Percentiles rank a stretch among this genome's conserved stretches.
Evolutionary conservation across 805 yeast species (phyloP).

Genomic region (Pichia paraexigua): DNA sequence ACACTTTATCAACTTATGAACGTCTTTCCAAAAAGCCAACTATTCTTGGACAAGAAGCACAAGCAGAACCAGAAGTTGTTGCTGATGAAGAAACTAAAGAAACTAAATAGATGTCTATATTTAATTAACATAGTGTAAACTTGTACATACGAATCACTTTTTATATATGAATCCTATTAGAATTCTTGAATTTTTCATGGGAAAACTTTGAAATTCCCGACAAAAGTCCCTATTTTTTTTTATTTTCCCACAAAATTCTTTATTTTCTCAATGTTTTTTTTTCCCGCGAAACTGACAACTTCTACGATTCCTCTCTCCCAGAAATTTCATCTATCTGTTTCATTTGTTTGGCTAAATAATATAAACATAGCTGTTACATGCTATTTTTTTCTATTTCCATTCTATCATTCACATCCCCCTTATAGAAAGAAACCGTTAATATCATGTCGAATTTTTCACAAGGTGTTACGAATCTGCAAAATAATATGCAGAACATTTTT

Average conservation of each 20-base stretch:
- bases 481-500: conserved; percentile 10
- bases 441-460: conserved; percentile 9
- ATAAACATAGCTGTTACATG: too few relatives aligned
- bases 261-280: background rate
- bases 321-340: too few relatives aligned
- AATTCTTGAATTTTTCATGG: background rate
- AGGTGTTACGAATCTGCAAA: conserved; percentile 8
- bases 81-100: background rate
- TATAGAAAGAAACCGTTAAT: background rate
- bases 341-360: too few relatives aligned
- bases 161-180: too few relatives aligned
- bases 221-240: background rate
- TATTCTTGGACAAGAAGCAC: background rate
- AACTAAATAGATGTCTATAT: background rate
- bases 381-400: background rate
- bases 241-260: background rate
- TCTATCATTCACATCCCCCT: too few relatives aligned
- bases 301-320: too few relatives aligned
- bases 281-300: too few relatives aligned
- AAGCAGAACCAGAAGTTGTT: background rate
- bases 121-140: background rate
- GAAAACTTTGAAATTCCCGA: background rate
- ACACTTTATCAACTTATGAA: conserved; percentile 3
- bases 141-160: background rate
- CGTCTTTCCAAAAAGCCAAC: background rate